Conservation (phyloP, 106 monocot species). For the Amphibolis antarctica region DNA sequence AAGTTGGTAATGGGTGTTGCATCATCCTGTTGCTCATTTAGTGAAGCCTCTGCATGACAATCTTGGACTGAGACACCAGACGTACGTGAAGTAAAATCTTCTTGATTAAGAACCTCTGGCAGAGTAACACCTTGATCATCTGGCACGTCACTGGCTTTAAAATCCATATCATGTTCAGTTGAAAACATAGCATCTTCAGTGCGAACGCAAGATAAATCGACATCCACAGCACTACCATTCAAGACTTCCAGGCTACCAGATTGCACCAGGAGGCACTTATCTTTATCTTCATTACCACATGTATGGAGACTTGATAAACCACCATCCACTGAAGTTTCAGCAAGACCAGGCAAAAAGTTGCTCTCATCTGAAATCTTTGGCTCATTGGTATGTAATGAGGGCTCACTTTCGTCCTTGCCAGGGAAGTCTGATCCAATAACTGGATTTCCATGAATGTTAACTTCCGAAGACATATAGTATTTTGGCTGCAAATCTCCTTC, state of each 20-base stretch:
- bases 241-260: background rate
- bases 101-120: constrained; percentile 4
- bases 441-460: background rate
- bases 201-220: constrained; percentile 2
- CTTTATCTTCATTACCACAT: background rate
- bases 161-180: background rate
- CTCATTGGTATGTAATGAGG: background rate
- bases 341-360: background rate
- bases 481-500: background rate
- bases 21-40: constrained; percentile 3
- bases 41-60: background rate
- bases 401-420: background rate
- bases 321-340: background rate
- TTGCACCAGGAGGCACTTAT: constrained; percentile 2
- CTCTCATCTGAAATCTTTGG: background rate
- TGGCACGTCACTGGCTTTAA: background rate
- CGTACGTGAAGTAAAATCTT: background rate
- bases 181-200: background rate
- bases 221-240: constrained; percentile 1
- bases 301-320: background rate
- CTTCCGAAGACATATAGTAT: background rate
- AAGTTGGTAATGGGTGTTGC: background rate
- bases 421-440: background rate
- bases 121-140: constrained; percentile 5
- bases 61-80: background rate